These are phyloP conservation scores for Arthroderma sp. DNA, from an alignment of 2,329 filamentous ascomycete genomes.

Conservation along the genomic window DNA sequence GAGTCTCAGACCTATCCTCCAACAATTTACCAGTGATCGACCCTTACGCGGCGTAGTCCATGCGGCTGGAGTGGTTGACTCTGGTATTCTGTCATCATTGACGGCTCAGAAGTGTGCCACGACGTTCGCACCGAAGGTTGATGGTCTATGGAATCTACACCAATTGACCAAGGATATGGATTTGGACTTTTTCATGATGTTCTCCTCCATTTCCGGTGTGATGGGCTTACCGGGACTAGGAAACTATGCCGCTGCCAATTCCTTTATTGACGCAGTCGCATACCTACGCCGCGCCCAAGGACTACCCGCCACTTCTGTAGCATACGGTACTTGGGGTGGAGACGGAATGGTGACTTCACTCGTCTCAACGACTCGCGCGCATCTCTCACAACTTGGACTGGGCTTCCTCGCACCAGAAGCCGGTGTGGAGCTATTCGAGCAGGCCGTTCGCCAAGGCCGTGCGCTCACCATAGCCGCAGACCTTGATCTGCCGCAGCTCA, in stretches of 20 bases:
- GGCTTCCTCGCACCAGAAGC: not conserved
- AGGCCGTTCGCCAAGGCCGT: not conserved
- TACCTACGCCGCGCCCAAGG: conserved; percentile 9
- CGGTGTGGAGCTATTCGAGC: not conserved
- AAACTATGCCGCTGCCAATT: conserved; percentile 8
- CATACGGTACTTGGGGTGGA: conserved; percentile 1
- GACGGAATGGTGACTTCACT: not conserved
- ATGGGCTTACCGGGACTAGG: conserved; percentile 4
- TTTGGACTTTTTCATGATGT: conserved; percentile 14
- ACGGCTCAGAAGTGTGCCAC: conserved; percentile 1
- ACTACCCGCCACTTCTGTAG: not conserved
- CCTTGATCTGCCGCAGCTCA: not conserved
- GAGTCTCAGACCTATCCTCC: conserved; percentile 4
- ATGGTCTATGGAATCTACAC: conserved; percentile 14
- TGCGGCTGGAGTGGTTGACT: conserved; percentile 8
- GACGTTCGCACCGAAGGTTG: conserved; percentile 19
- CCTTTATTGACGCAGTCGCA: conserved; percentile 8
- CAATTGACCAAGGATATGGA: not conserved
- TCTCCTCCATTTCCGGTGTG: conserved; percentile 6
- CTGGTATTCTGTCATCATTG: not conserved
- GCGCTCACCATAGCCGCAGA: not conserved
- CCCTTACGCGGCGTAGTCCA: conserved; percentile 2
- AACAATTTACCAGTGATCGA: not conserved
- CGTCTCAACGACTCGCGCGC: not conserved
- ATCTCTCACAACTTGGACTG: conserved; percentile 1